Conservation (phyloP, 83 land plant species). For the Picea abies region DNA sequence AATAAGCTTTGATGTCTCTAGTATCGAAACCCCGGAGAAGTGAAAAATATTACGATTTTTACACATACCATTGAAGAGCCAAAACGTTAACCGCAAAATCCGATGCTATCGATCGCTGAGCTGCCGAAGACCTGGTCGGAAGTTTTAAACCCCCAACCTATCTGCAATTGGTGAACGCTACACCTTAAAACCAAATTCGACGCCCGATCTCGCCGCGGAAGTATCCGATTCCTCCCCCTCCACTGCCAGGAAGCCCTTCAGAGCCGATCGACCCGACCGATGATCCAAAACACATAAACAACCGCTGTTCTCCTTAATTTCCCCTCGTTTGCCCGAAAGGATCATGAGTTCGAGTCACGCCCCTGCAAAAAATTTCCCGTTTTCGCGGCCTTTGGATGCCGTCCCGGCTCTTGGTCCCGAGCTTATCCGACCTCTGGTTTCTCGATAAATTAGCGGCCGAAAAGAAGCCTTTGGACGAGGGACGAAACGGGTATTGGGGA, state of each 20-base stretch:
- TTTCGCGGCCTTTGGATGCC: background rate
- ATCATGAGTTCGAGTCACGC: background rate
- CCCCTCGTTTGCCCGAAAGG: background rate
- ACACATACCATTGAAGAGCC: slow-evolving; percentile 9
- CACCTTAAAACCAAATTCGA: background rate
- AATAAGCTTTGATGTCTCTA: background rate
- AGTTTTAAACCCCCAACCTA: slow-evolving; percentile 1
- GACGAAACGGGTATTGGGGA: too few relatives aligned
- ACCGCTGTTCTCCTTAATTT: background rate
- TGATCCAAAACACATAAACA: slow-evolving; percentile 3
- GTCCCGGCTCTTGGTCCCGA: background rate
- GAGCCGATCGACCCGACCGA: background rate
- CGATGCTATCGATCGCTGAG: background rate
- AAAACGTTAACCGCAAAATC: background rate
- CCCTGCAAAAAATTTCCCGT: background rate
- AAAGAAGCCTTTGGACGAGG: too few relatives aligned
- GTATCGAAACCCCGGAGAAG: background rate
- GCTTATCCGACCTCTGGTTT: too few relatives aligned
- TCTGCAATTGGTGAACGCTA: background rate
- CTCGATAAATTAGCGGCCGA: too few relatives aligned
- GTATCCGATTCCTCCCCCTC: slow-evolving; percentile 9
- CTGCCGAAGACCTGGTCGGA: background rate
- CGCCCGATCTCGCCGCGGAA: slow-evolving; percentile 9
- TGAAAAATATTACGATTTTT: background rate
- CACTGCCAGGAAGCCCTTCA: background rate